These are phyloP conservation scores for Candida ponderosae DNA, from an alignment of 805 yeast species.

Conservation along the genomic window DNA sequence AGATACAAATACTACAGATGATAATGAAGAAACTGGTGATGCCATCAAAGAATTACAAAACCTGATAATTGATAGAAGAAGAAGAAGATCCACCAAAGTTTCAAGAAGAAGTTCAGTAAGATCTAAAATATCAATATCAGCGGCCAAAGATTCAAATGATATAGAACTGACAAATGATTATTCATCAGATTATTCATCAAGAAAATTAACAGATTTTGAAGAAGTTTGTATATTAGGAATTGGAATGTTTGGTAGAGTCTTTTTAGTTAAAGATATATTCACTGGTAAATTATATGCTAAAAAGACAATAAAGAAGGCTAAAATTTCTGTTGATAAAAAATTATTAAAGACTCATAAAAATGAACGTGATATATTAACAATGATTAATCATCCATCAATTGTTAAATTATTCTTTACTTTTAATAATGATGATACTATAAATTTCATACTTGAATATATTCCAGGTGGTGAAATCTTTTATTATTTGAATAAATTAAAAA, in stretches of 20 bases:
- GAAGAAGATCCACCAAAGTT: background rate
- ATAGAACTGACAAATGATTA: constrained; percentile 7
- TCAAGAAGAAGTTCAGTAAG: constrained; percentile 8
- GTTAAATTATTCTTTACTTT: constrained; percentile 78
- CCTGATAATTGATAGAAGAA: no score
- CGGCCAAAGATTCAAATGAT: constrained; percentile 8
- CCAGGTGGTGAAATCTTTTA: constrained; percentile 81
- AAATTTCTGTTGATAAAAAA: constrained; percentile 47
- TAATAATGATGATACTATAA: constrained; percentile 71
- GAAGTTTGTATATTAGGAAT: constrained; percentile 70
- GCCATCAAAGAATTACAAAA: no score
- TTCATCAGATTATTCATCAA: constrained; percentile 5
- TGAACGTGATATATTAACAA: constrained; percentile 66
- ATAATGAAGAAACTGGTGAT: no score
- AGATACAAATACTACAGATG: no score
- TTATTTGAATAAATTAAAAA: constrained; percentile 31
- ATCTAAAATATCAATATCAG: constrained; percentile 11
- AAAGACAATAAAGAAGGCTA: constrained; percentile 78
- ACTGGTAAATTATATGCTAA: constrained; percentile 71
- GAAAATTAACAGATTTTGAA: constrained; percentile 46
- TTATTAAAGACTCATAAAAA: constrained; percentile 67
- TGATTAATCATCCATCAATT: constrained; percentile 71
- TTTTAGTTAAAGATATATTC: constrained; percentile 58
- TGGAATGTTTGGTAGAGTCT: constrained; percentile 84
- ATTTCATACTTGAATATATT: constrained; percentile 71